Base-by-base conservation (phyloP, 2,329 filamentous ascomycete genomes). In the Phaeosphaeriaceae sp. region DNA sequence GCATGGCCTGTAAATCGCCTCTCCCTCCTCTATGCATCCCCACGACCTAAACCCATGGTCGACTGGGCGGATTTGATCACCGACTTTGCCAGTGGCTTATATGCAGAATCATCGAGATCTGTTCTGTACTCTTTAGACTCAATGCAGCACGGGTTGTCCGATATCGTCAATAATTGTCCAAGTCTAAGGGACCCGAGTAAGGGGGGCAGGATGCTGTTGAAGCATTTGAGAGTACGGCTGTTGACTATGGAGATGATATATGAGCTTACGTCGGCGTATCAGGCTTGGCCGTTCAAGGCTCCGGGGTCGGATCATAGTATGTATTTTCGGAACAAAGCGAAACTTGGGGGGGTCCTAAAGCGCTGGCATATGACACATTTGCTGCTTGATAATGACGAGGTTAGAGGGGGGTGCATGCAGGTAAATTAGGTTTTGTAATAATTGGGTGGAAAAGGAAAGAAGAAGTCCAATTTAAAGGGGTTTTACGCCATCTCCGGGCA, bases 1-100 rank as follows among this genome's bases (percentile, higher is more conserved):
- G 87, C 90, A 62, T 90, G 80, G 68, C 90, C 90, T 1, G 76
- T 80, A 18, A 71, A 78, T 7, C 74, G 78, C 6, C 76, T 84
- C 46, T 74, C 77, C 9, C 81, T 93, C 3, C 68, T 92, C 13
- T 88, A 92, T 67, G 76, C 90, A 50, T 82, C 86, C 4, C 52
- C 65, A 11, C 48, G 50, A 3, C 55, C 61, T 2, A 28, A 48
- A 2, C 6, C 7, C 13, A 43, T 46, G 11, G 29, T 51, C 1
- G 59, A 66, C 11, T 58, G 45, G 41, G 48, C 48, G 23, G 63
- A 70, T 33, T 68, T 63, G 58, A 46, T 67, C 13, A 44, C 57
- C n/a, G 70, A 72, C 42, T 69, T 72, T 29, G 42, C 64, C 1
- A 48, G 36, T 15, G 64, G 52, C 1, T 48, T 72, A 3, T 60